Evolutionary conservation across 192 early-diverging fungal species (phyloP), one percentile per base, ranked within the genome.

Genomic region (Coemansia sp.): DNA sequence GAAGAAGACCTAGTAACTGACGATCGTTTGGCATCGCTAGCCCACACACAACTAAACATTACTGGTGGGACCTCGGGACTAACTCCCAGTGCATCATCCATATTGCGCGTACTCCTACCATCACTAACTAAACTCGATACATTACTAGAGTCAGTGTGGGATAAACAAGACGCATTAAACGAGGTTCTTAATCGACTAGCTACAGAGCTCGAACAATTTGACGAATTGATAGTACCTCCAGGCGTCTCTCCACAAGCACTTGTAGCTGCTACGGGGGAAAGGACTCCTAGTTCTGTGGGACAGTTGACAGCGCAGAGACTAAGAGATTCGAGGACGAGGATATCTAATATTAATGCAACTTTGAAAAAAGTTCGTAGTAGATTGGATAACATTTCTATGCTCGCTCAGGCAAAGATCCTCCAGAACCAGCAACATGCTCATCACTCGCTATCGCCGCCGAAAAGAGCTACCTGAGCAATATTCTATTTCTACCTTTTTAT

Each of bases 131-230:
- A 66, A 15, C 69, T 84, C 20, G 82, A 84, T 53, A 40, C 29
- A 0, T 62, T 74, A n/a, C 58, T 84, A 5, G 82, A 84, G 29
- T 65, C 74, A 1, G 82, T 84, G 22, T 79, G 77, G 77, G 34
- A 55, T 39, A 79, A 79, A 27, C 82, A 84, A 22, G 77, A 79
- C 27, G 44, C 49, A 9, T 66, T 84, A 5, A 84, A 76, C 66
- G 68, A 71, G 61, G 82, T 84, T 8, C 74, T 84, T 5, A 75
- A 79, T 22, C 53, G 82, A 44, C 68, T 84, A 43, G 67, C 73
- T 9, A 57, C 70, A 0, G 82, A 84, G 63, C 74, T 84, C n/a
- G 82, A 84, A 13, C 77, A 79, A 47, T 84, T 84, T 34, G 77
- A 79, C 63, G 82, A 84, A 12, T 64, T 84, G 1, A 61, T 79